Evolutionary conservation across 371 early-diverging fungal genomes (phyloP), one percentile per base, ranked within the genome.

Genomic region (Chytridiales sp.): DNA sequence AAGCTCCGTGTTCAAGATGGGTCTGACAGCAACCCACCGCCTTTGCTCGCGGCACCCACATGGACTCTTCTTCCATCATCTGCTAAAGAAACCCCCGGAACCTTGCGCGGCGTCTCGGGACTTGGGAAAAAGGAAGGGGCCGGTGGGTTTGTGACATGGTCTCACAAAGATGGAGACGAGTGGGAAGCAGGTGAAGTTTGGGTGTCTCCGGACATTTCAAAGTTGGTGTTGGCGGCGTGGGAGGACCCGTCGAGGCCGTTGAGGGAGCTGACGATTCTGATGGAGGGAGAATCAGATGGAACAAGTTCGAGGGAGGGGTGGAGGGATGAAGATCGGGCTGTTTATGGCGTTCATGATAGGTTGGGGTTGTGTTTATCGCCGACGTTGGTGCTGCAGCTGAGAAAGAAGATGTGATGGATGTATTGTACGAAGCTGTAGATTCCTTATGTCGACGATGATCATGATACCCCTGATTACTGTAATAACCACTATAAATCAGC

Each of bases 131-230:
- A 0, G 8, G 44, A 42, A 22, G 34, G 32, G 47, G 36, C 15
- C 5, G 21, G 4, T 31, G 43, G 42, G 29, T 43, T 15, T 15
- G 48, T 65, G 19, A 43, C 40, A 27, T 60, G 57, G 66, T 46
- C 44, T 11, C 31, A 30, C 26, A 58, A 66, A n/a, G 59, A 36
- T 8, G n/a, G n/a, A n/a, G 66, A 66, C 21, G 54, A 44, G n/a
- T 66, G 66, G 66, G 66, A 66, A 29, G 42, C 52, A 9, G 69
- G 69, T 27, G 69, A 69, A 39, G 69, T 69, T 5, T 69, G 57
- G 59, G 62, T 66, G 21, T 69, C 66, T 22, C 62, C 66, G 4
- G 58, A 69, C 36, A 38, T 52, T 56, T 21, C 43, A 8, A 2
- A 26, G 13, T 66, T 5, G 62, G 50, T 43, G 29, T 4, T 1